A percentile compares a stretch with the other conserved stretches of the same genome.
These are phyloP conservation scores for Neofusicoccum parvum DNA, from an alignment of 2,329 filamentous ascomycete species.

Conservation along the genomic window DNA sequence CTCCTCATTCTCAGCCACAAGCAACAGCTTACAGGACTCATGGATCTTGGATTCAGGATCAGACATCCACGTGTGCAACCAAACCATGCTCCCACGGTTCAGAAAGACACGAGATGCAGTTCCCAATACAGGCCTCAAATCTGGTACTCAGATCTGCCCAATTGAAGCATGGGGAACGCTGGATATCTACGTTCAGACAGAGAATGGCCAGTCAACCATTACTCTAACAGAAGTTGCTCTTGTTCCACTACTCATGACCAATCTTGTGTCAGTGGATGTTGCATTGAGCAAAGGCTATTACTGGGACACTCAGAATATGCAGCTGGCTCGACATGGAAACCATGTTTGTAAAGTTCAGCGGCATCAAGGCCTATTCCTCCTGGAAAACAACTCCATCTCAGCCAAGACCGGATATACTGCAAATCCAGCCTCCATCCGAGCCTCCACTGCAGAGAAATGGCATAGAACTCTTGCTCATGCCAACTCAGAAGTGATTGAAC, in stretches of 20 bases:
- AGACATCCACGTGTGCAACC: neutral
- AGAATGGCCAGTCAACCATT: neutral
- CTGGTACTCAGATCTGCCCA: neutral
- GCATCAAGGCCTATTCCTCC: neutral
- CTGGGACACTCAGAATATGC: neutral
- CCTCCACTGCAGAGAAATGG: neutral
- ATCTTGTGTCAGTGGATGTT: neutral
- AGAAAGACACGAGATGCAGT: neutral
- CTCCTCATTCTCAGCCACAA: no score
- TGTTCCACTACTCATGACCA: neutral
- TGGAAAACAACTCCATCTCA: neutral
- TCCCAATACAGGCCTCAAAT: neutral
- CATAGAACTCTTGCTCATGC: neutral
- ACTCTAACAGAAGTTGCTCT: neutral
- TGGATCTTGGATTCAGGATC: neutral
- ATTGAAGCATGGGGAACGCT: conserved; percentile 1
- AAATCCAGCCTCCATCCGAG: no score
- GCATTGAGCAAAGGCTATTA: neutral
- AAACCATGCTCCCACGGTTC: neutral
- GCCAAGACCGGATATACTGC: neutral
- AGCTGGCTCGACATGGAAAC: neutral
- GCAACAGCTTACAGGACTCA: neutral
- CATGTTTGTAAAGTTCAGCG: neutral
- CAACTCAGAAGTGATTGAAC: neutral
- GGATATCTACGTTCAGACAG: neutral